Evolutionary conservation across 305 asterid species (phyloP), one percentile per base, ranked within the genome.

Genomic region (Coffea humblotiana): DNA sequence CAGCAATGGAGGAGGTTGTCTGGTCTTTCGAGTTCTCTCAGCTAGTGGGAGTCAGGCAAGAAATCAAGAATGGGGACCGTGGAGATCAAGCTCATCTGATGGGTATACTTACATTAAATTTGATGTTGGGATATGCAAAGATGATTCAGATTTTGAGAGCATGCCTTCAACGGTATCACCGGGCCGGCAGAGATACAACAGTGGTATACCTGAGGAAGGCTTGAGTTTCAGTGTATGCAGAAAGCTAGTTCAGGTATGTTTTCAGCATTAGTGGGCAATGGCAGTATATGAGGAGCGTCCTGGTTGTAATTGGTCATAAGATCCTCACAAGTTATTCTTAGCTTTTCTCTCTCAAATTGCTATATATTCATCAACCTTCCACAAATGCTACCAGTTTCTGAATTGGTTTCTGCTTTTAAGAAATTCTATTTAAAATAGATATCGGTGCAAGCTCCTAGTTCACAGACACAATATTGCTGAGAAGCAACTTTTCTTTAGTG

Each of bases 161-260:
- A 48, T 74, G 48, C 78, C 83, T 88, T 86, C 90, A 3, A 29
- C 74, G 21, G 67, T 29, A 51, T 88, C 88, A 19, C 79, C 69
- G 23, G 88, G 82, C 67, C 78, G 84, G 66, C 90, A 83, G 71
- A 88, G 84, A 81, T 81, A 84, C 83, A 54, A 70, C 80, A 32
- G 54, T 45, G 88, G 87, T 72, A 85, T 85, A 56, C 86, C 82
- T 40, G 97, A 92, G 89, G 97, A 91, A 80, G 88, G 89, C 78
- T 81, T 93, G 92, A 91, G 98, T 90, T 96, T 96, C 84, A 88
- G 82, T 60, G 87, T 96, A 66, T 94, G 97, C 94, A 89, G 84
- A 82, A 96, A 88, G 87, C 85, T 96, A 51, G 98, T 94, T 86
- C 97, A 92, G 97, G 99, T 96, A 86, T 68, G 72, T 82, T 35